Conservation (phyloP, 2,329 filamentous ascomycete genomes). For the Colletotrichum sp. region DNA sequence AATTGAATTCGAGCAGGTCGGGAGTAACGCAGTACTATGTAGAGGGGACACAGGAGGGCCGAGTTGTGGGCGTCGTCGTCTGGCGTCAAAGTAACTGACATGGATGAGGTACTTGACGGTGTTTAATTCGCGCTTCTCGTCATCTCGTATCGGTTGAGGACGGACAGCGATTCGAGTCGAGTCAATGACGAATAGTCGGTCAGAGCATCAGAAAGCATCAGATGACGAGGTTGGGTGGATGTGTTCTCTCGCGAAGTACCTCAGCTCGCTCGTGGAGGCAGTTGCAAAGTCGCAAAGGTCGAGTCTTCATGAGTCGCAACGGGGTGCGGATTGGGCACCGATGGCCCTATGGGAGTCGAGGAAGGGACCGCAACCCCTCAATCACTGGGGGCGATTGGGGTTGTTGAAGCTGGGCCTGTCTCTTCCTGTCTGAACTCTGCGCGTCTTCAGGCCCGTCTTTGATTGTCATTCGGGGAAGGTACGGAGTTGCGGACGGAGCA, state of each 20-base stretch:
- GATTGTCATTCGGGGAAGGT: background rate
- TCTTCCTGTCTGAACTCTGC: conserved; percentile 1
- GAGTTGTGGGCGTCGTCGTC: background rate
- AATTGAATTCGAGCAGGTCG: background rate
- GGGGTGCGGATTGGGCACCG: conserved; percentile 30
- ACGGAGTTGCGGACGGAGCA: conserved; percentile 6
- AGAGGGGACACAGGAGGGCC: background rate
- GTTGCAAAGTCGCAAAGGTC: conserved; percentile 2
- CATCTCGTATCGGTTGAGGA: background rate
- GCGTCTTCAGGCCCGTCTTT: background rate
- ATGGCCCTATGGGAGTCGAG: conserved; percentile 12
- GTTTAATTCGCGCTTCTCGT: background rate
- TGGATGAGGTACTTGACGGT: background rate
- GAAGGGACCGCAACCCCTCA: conserved; percentile 6
- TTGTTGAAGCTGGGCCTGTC: background rate
- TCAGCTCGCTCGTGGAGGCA: background rate
- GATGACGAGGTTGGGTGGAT: conserved; percentile 29
- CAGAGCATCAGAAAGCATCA: conserved; percentile 10
- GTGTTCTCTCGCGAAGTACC: conserved; percentile 20
- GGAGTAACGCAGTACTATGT: background rate
- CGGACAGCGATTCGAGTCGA: background rate
- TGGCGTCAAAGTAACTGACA: background rate
- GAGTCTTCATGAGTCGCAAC: conserved; percentile 21
- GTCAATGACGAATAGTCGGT: conserved; percentile 9
- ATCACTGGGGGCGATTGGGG: background rate